Evolutionary conservation across 106 monocot genomes (phyloP).

Genomic region (Dendrobium catenatum): DNA sequence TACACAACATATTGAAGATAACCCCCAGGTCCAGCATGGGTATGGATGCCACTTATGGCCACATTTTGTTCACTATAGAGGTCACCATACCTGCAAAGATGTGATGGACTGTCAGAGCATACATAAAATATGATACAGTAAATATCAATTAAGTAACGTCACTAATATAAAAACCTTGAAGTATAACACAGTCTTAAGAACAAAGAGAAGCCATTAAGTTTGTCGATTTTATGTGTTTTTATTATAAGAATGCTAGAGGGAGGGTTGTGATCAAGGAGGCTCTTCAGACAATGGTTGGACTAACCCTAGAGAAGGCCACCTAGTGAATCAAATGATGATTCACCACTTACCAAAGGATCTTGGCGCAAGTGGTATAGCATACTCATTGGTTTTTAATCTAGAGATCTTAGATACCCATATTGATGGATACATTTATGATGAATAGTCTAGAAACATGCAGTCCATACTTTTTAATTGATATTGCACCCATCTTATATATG

Average conservation of each 20-base stretch:
- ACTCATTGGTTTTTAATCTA: too few relatives aligned
- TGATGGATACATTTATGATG: too few relatives aligned
- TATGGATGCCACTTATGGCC: constrained; percentile 88
- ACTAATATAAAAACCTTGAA: not conserved
- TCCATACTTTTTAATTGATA: too few relatives aligned
- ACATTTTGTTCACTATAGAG: constrained; percentile 77
- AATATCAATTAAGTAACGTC: not conserved
- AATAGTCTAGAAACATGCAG: too few relatives aligned
- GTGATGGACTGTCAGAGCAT: not conserved
- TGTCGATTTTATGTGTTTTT: not conserved
- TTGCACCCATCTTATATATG: too few relatives aligned
- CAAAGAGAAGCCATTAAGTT: not conserved
- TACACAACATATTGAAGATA: constrained; percentile 93
- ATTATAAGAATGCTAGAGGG: not conserved
- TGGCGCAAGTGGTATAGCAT: too few relatives aligned
- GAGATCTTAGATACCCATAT: too few relatives aligned
- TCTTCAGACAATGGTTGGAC: too few relatives aligned
- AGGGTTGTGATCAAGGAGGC: not conserved
- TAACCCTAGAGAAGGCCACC: not conserved
- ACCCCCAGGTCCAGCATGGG: constrained; percentile 90
- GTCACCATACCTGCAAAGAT: constrained; percentile 59
- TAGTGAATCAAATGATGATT: not conserved
- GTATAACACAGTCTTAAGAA: not conserved
- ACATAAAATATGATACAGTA: not conserved
- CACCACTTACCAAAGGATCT: not conserved